These are phyloP conservation scores for Rhododendron williamsianum DNA, from an alignment of 148 eudicot species.

Conservation along the genomic window DNA sequence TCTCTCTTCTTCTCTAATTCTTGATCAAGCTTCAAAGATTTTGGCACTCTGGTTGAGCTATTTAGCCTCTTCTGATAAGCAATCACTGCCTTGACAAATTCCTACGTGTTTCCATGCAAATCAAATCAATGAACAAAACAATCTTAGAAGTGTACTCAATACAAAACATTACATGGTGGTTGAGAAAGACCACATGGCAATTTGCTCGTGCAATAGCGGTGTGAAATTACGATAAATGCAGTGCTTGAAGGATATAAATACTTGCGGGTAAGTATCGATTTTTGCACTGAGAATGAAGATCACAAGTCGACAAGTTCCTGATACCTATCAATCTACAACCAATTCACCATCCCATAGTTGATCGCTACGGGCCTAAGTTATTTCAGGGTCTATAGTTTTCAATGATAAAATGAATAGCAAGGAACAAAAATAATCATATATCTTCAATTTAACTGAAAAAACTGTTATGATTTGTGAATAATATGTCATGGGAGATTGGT, in stretches of 20 bases:
- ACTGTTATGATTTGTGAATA: background rate
- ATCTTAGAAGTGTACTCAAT: background rate
- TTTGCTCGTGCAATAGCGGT: no score
- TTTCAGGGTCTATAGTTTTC: background rate
- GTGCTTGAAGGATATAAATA: background rate
- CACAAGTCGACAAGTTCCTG: background rate
- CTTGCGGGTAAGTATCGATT: no score
- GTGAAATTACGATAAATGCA: no score
- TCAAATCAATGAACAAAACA: background rate
- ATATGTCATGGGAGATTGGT: background rate
- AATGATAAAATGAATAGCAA: background rate
- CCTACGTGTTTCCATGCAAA: conserved; percentile 30
- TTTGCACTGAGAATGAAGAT: no score
- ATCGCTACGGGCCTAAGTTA: background rate
- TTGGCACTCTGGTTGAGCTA: conserved; percentile 30
- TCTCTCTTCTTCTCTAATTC: conserved; percentile 58
- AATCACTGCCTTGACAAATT: conserved; percentile 69
- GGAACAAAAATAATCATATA: background rate
- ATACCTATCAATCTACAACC: background rate
- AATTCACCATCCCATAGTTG: background rate
- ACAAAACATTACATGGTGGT: background rate
- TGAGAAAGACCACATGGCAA: no score
- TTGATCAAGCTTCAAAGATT: conserved; percentile 36
- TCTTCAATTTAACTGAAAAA: background rate
- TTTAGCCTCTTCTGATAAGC: conserved; percentile 60